Percentiles rank a stretch among this genome's conserved stretches.
These are phyloP conservation scores for Eragrostis tef DNA, from an alignment of 202 grass and related monocot genomes.

Conservation along the genomic window DNA sequence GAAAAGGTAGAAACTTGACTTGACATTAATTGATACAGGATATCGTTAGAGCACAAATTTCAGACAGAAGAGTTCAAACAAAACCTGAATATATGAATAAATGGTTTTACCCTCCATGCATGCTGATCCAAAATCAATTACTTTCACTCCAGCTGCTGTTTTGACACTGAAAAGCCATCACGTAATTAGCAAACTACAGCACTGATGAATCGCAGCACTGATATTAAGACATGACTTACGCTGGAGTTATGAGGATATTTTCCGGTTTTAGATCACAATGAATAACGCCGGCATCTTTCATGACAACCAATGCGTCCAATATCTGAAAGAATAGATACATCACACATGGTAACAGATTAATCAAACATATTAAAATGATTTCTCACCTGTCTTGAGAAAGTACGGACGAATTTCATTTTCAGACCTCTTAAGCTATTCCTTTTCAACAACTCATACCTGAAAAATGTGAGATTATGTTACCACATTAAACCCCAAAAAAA, in stretches of 20 bases:
- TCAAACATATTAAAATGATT: slow-evolving; percentile 35
- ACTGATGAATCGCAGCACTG: slow-evolving; percentile 17
- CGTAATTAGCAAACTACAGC: slow-evolving; percentile 33
- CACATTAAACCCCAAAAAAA: slow-evolving; percentile 40
- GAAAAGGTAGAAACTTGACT: slow-evolving; percentile 58
- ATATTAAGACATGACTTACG: slow-evolving; percentile 60
- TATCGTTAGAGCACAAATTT: slow-evolving; percentile 31
- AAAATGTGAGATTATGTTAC: slow-evolving; percentile 44
- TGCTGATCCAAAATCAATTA: slow-evolving; percentile 99
- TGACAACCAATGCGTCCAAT: slow-evolving; percentile 87
- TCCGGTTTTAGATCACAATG: slow-evolving; percentile 99
- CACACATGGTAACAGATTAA: slow-evolving; percentile 41
- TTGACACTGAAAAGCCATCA: slow-evolving; percentile 69
- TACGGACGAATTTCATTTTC: slow-evolving; percentile 78
- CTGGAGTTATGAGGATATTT: slow-evolving; percentile 92
- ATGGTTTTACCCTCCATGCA: slow-evolving; percentile 90
- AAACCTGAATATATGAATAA: slow-evolving; percentile 99
- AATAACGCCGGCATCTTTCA: slow-evolving; percentile 97
- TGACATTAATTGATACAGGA: slow-evolving; percentile 36
- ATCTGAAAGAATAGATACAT: slow-evolving; percentile 63
- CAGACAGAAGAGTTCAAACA: slow-evolving; percentile 40
- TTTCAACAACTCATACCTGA: slow-evolving; percentile 91
- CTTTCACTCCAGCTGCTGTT: slow-evolving; percentile 91
- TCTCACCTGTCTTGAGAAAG: slow-evolving; percentile 92
- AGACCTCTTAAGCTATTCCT: slow-evolving; percentile 86